phyloP scores from a whole-genome alignment of 129 eudicot genomes.

The Helianthus tuberosus region DNA sequence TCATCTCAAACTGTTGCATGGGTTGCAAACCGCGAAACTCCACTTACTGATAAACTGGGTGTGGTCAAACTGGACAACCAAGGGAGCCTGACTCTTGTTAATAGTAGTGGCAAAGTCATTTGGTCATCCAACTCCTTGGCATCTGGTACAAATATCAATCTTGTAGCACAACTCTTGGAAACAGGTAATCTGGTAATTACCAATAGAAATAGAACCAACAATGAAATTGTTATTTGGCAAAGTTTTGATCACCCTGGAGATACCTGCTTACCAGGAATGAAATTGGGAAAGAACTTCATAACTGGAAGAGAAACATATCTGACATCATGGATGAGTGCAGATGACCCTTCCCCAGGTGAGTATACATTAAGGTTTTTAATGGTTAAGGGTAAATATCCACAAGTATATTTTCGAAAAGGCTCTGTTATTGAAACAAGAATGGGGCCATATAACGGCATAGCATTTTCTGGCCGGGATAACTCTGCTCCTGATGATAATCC shows the following conservation, averaged over 20 bases:
- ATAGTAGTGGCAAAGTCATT: constrained; percentile 12
- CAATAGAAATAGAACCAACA: background rate
- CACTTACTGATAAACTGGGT: constrained; percentile 19
- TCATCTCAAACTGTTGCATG: constrained; percentile 19
- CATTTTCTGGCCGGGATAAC: constrained; percentile 12
- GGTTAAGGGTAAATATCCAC: constrained; percentile 17
- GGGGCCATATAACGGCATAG: constrained; percentile 23
- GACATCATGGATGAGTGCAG: constrained; percentile 27
- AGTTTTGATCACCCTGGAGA: constrained; percentile 33
- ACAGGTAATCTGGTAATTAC: constrained; percentile 31
- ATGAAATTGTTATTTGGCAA: constrained; percentile 1
- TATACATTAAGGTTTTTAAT: background rate
- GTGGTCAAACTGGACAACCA: constrained; percentile 16
- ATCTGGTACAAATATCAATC: background rate
- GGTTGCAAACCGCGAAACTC: constrained; percentile 33
- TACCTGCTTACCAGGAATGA: constrained; percentile 13
- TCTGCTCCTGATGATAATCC: background rate
- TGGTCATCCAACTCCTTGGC: constrained; percentile 39
- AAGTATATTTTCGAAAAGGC: constrained; percentile 6
- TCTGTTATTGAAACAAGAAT: constrained; percentile 16
- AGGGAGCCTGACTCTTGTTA: constrained; percentile 21
- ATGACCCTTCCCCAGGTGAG: constrained; percentile 33
- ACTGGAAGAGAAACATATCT: constrained; percentile 27
- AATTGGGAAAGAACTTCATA: constrained; percentile 16
- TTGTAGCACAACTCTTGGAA: constrained; percentile 31